Evolutionary conservation across 352 stramenopile species (phyloP).

Genomic region (Phytopythium helicoides): DNA sequence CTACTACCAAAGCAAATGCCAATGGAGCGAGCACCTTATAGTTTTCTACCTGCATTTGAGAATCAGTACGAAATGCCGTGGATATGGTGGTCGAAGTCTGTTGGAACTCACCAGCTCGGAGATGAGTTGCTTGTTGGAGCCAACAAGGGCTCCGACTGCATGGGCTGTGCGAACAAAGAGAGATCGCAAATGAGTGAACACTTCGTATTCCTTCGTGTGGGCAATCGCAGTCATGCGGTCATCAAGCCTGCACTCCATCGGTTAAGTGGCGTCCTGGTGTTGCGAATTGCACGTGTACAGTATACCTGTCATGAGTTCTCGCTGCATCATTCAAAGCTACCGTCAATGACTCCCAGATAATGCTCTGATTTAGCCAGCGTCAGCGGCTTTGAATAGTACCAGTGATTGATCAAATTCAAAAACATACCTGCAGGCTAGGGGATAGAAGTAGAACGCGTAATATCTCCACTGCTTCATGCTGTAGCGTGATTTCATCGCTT

Average conservation of each 20-base stretch:
- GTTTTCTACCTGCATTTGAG: conserved; percentile 21
- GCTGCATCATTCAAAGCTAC: conserved; percentile 37
- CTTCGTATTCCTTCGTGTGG: conserved; percentile 51
- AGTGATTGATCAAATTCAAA: too few relatives aligned
- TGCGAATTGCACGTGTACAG: background rate
- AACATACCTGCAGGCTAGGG: conserved; percentile 23
- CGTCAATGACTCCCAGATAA: conserved; percentile 35
- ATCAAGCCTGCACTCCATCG: conserved; percentile 20
- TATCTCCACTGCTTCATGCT: conserved; percentile 63
- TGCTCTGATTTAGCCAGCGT: background rate
- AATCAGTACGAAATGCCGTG: background rate
- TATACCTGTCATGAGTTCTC: conserved; percentile 34
- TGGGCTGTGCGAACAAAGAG: conserved; percentile 44
- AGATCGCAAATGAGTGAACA: conserved; percentile 48
- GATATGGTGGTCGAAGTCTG: too few relatives aligned
- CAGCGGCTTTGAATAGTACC: too few relatives aligned
- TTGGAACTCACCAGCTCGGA: conserved; percentile 36
- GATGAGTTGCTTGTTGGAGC: conserved; percentile 38
- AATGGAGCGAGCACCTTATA: conserved; percentile 47
- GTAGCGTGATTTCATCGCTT: conserved; percentile 32
- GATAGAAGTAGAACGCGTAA: conserved; percentile 45
- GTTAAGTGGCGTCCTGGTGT: background rate
- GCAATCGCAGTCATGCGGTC: conserved; percentile 27
- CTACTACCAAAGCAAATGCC: conserved; percentile 51
- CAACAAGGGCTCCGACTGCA: conserved; percentile 49